Evolutionary conservation across 495 filamentous ascomycete genomes (phyloP).

Genomic region (Astrothelium subdiscretum): DNA sequence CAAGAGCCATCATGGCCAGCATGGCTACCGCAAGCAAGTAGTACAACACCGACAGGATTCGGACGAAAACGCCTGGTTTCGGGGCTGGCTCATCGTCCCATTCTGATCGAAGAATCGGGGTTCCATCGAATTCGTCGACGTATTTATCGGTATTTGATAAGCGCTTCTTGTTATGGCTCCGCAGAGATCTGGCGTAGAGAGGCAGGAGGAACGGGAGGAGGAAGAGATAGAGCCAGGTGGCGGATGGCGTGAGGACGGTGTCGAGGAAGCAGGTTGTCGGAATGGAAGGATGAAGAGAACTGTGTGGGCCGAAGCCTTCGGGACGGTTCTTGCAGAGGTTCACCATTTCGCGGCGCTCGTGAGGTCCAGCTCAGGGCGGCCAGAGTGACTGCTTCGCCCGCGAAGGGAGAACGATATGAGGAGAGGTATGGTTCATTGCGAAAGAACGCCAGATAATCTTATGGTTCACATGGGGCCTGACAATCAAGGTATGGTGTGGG

Average conservation of each 20-base stretch:
- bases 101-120: not conserved
- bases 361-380: constrained; percentile 1
- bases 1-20: not conserved
- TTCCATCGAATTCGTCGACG: not conserved
- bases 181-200: not conserved
- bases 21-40: not conserved
- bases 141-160: not conserved
- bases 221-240: not conserved
- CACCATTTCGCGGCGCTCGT: not conserved
- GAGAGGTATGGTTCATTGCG: not conserved
- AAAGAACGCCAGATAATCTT: not conserved
- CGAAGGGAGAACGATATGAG: not conserved
- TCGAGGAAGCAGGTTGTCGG: not conserved
- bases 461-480: not conserved
- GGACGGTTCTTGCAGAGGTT: not conserved
- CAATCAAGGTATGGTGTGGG: not conserved
- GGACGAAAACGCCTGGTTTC: not conserved
- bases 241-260: not conserved
- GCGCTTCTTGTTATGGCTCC: not conserved
- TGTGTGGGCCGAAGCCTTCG: not conserved
- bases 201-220: not conserved
- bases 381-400: not conserved
- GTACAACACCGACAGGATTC: not conserved
- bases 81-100: not conserved
- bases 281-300: not conserved